Conservation (phyloP, 2,329 filamentous ascomycete genomes). For the Didymella pinodella region DNA sequence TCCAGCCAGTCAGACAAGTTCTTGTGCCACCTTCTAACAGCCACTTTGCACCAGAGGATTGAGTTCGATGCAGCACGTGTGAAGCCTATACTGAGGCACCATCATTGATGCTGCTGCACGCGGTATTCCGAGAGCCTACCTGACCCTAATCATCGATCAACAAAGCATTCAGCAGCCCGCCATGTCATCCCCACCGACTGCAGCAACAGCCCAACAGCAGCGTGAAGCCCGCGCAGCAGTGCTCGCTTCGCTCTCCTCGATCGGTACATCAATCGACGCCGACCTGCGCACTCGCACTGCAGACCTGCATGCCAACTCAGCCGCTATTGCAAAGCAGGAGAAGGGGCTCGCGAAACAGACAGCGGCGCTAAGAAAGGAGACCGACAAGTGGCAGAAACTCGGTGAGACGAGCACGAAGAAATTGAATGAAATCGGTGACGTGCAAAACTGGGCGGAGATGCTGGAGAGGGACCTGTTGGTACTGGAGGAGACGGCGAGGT, state of each 20-base stretch:
- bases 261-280: slow-evolving; percentile 74
- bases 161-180: background rate
- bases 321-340: slow-evolving; percentile 72
- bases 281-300: slow-evolving; percentile 73
- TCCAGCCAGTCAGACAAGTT: slow-evolving; percentile 34
- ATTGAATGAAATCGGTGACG: slow-evolving; percentile 80
- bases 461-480: slow-evolving; percentile 61
- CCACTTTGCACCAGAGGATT: background rate
- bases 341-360: slow-evolving; percentile 69
- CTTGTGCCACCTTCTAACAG: slow-evolving; percentile 37
- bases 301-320: slow-evolving; percentile 73
- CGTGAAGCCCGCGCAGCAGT: slow-evolving; percentile 62
- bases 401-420: slow-evolving; percentile 68
- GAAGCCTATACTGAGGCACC: slow-evolving; percentile 19
- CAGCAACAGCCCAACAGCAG: slow-evolving; percentile 47
- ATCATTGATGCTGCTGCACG: slow-evolving; percentile 15
- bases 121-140: background rate
- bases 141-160: background rate
- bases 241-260: slow-evolving; percentile 58
- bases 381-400: slow-evolving; percentile 69
- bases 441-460: slow-evolving; percentile 89
- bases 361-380: slow-evolving; percentile 67
- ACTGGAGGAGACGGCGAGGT: slow-evolving; percentile 51
- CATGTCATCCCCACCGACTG: slow-evolving; percentile 40
- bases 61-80: slow-evolving; percentile 15